Evolutionary conservation across 192 early-diverging fungal species (phyloP).

Genomic region (Podila verticillata): DNA sequence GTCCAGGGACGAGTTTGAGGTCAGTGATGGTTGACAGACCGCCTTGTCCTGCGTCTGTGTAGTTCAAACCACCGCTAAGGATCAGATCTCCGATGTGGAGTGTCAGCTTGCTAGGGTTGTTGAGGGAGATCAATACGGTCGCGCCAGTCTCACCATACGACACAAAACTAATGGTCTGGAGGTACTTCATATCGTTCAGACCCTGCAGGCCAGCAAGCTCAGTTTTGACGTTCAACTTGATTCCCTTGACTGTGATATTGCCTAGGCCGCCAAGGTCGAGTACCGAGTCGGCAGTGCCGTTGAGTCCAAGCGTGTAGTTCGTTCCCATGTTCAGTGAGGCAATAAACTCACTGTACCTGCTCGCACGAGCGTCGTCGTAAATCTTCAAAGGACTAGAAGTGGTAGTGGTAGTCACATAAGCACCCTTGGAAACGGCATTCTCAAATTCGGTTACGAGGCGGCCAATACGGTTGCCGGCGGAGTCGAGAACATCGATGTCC

Average conservation of each 20-base stretch:
- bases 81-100: constrained; percentile 18
- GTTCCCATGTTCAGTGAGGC: constrained; percentile 41
- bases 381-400: constrained; percentile 26
- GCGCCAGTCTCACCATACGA: background rate
- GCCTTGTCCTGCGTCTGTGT: background rate
- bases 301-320: constrained; percentile 49
- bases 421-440: constrained; percentile 40
- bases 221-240: constrained; percentile 50
- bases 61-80: constrained; percentile 4
- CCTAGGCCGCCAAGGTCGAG: constrained; percentile 52
- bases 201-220: constrained; percentile 39
- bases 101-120: constrained; percentile 47
- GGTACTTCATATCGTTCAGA: constrained; percentile 14
- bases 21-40: background rate
- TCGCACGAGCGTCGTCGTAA: constrained; percentile 34
- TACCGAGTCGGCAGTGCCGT: constrained; percentile 53
- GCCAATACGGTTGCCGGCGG: constrained; percentile 10
- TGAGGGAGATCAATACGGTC: constrained; percentile 2
- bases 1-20: constrained; percentile 17
- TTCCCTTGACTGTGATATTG: constrained; percentile 44
- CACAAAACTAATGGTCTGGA: background rate
- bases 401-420: constrained; percentile 43
- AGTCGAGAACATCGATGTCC: constrained; percentile 50
- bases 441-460: constrained; percentile 10
- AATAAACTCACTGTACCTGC: constrained; percentile 56